These are phyloP conservation scores for Solanum sejunctum DNA, from an alignment of 257 asterid species.

Conservation along the genomic window DNA sequence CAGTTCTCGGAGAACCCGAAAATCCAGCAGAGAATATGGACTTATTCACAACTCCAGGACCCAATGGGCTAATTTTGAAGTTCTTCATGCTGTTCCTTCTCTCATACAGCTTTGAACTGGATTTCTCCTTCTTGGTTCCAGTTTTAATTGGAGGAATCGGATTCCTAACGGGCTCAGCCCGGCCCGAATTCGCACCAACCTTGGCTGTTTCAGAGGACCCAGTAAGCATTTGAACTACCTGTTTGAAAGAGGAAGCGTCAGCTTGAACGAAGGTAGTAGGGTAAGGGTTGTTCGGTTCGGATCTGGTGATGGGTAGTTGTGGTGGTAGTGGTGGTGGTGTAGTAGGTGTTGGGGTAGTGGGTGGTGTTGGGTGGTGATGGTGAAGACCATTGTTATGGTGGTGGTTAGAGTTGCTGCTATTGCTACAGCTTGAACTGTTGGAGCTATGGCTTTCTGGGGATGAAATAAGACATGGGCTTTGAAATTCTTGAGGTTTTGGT, in stretches of 20 bases:
- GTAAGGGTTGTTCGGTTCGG: conserved; percentile 77
- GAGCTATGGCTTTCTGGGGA: conserved; percentile 28
- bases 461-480: conserved; percentile 16
- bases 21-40: conserved; percentile 24
- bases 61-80: conserved; percentile 66
- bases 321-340: conserved; percentile 34
- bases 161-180: conserved; percentile 35
- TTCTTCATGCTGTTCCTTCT: conserved; percentile 70
- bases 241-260: conserved; percentile 80
- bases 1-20: conserved; percentile 55
- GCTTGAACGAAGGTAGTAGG: conserved; percentile 99
- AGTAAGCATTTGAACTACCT: conserved; percentile 88
- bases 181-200: conserved; percentile 11
- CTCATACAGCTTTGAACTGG: conserved; percentile 66
- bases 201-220: conserved; percentile 56
- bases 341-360: background rate
- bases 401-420: conserved; percentile 7
- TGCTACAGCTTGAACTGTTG: conserved; percentile 33
- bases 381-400: conserved; percentile 5
- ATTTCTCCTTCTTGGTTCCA: conserved; percentile 55
- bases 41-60: conserved; percentile 19
- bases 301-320: conserved; percentile 58
- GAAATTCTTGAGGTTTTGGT: conserved; percentile 24
- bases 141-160: conserved; percentile 65
- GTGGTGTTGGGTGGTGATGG: conserved; percentile 2